Percentiles rank a stretch among this genome's conserved stretches.
Conservation (phyloP, 805 yeast species). For the Candida arabinofermentans region DNA sequence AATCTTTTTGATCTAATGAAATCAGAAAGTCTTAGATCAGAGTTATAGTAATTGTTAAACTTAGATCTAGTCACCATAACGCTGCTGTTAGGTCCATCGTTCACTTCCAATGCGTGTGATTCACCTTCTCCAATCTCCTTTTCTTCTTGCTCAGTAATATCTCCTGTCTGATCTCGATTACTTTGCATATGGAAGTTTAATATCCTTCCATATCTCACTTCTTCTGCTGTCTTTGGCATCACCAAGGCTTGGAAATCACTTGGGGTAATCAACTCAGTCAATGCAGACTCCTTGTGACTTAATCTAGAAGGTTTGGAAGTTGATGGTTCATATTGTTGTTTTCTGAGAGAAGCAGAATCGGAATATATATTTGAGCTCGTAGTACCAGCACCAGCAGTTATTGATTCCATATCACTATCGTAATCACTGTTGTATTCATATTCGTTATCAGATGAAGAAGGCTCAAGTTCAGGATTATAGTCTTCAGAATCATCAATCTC, state of each 20-base stretch:
- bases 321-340: slow-evolving; percentile 1
- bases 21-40: slow-evolving; percentile 25
- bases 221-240: slow-evolving; percentile 24
- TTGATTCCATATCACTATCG: slow-evolving; percentile 9
- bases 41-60: slow-evolving; percentile 20
- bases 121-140: no score
- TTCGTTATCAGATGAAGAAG: slow-evolving; percentile 5
- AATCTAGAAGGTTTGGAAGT: background rate
- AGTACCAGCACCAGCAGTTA: background rate
- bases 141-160: no score
- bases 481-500: slow-evolving; percentile 13
- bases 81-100: no score
- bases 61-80: slow-evolving; percentile 26
- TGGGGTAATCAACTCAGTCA: slow-evolving; percentile 20
- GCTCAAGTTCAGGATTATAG: slow-evolving; percentile 5
- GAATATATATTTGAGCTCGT: background rate
- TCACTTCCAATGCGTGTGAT: no score
- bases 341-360: slow-evolving; percentile 1
- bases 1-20: slow-evolving; percentile 22
- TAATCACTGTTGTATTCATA: slow-evolving; percentile 15
- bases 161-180: no score
- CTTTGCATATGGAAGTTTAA: slow-evolving; percentile 25
- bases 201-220: slow-evolving; percentile 23
- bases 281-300: slow-evolving; percentile 3
- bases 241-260: slow-evolving; percentile 23